Conservation (phyloP, 176 grass and related monocot species). For the Olyra latifolia region DNA sequence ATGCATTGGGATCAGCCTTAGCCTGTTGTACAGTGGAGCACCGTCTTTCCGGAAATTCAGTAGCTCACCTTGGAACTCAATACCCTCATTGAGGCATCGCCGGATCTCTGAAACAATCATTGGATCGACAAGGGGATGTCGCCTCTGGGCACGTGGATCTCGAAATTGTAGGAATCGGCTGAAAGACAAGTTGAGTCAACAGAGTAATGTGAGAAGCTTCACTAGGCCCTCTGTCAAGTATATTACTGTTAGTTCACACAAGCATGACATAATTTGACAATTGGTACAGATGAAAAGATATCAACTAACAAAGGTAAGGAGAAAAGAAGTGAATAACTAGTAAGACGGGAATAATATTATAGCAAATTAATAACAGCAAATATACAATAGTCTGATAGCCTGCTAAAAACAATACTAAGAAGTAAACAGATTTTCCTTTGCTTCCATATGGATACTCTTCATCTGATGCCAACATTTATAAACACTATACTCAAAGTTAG, state of each 20-base stretch:
- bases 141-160: conserved; percentile 70
- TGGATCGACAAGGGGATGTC: conserved; percentile 91
- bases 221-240: conserved; percentile 32
- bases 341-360: background rate
- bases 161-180: conserved; percentile 97
- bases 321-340: background rate
- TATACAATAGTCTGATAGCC: background rate
- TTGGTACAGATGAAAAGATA: background rate
- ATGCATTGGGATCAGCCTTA: conserved; percentile 78
- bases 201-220: conserved; percentile 53
- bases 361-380: background rate
- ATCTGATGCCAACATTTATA: background rate
- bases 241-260: conserved; percentile 28
- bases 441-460: background rate
- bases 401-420: background rate
- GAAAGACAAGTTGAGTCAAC: conserved; percentile 52
- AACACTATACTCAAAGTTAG: background rate
- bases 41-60: conserved; percentile 96
- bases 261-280: background rate
- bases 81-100: conserved; percentile 65
- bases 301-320: background rate
- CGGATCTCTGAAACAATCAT: conserved; percentile 81
- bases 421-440: background rate
- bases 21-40: conserved; percentile 69
- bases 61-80: conserved; percentile 85